Percentiles rank a stretch among this genome's conserved stretches.
phyloP scores from a whole-genome alignment of 129 eudicot species.

The Tagetes erecta region DNA sequence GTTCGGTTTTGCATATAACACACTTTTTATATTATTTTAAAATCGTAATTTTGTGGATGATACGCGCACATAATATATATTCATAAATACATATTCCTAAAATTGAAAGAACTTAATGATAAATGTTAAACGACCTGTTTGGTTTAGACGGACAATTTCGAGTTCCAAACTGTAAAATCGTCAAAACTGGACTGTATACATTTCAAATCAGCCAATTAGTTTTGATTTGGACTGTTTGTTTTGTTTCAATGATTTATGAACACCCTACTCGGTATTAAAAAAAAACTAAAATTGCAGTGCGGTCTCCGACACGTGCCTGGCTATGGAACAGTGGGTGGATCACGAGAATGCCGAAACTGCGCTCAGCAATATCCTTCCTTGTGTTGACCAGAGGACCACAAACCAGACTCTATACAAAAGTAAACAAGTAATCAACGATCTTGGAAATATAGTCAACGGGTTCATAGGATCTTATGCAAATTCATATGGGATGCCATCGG shows the following conservation, averaged over 20 bases:
- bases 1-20: too few relatives aligned
- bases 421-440: slow-evolving; percentile 67
- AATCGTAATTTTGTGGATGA: too few relatives aligned
- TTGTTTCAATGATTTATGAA: background rate
- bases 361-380: slow-evolving; percentile 89
- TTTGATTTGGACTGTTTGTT: too few relatives aligned
- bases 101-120: too few relatives aligned
- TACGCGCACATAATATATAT: too few relatives aligned
- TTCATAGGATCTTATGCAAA: slow-evolving; percentile 75
- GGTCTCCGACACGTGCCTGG: slow-evolving; percentile 76
- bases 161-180: too few relatives aligned
- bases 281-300: slow-evolving; percentile 49
- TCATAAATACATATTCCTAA: too few relatives aligned
- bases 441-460: slow-evolving; percentile 61
- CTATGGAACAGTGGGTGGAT: slow-evolving; percentile 95
- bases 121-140: too few relatives aligned
- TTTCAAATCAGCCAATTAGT: too few relatives aligned
- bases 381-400: slow-evolving; percentile 81
- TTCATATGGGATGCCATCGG: slow-evolving; percentile 51
- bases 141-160: too few relatives aligned
- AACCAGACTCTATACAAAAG: slow-evolving; percentile 76
- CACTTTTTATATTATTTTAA: too few relatives aligned
- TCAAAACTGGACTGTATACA: too few relatives aligned
- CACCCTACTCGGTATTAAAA: background rate
- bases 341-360: slow-evolving; percentile 96